Evolutionary conservation across 2,329 filamentous ascomycete species (phyloP), one percentile per base, ranked within the genome.

Genomic region (Verruconis gallopava): DNA sequence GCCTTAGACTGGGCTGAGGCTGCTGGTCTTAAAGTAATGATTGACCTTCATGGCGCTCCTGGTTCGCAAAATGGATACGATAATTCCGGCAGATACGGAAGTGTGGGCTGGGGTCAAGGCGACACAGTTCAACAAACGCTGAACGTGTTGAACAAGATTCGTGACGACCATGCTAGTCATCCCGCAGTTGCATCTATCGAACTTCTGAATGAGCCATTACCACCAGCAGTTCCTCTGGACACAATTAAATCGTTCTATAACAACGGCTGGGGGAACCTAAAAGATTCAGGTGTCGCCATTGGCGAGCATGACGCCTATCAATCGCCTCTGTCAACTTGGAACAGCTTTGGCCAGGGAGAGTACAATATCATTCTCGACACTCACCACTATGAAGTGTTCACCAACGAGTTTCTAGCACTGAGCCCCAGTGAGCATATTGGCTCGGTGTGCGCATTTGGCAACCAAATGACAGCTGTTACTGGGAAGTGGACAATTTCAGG

Each of bases 51-150:
- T 62, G 86, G 74, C n/a, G 68, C 74, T 21, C 89, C 89, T 0
- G 91, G 91, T 0, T 89, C 82, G 46, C 91, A 96, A 56, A 98
- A 98, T 54, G 91, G 91, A 1, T 96, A 89, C 88, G 95, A 96
- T 53, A 91, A 98, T 60, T 93, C 84, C 50, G 91, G 91, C 0
- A 76, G 78, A 6, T 79, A 82, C 56, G 89, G 91, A 1, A 46
- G 63, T 1, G 89, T 96, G 48, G 72, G 75, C 19, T 98, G 91
- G 91, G 91, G 91, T 13, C 81, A 83, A 0, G 70, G 94, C 54
- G 89, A 89, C 11, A 68, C 72, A 1, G 59, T 77, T 0, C 73
- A 93, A 52, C 77, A 89, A 25, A 84, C 85, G 2, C 73, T 95
- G 14, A 85, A 93, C 44, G 70, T 96, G 30, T 91, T 98, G 63